Evolutionary conservation across 352 stramenopile species (phyloP).

Genomic region (Elongisporangium senticosum): DNA sequence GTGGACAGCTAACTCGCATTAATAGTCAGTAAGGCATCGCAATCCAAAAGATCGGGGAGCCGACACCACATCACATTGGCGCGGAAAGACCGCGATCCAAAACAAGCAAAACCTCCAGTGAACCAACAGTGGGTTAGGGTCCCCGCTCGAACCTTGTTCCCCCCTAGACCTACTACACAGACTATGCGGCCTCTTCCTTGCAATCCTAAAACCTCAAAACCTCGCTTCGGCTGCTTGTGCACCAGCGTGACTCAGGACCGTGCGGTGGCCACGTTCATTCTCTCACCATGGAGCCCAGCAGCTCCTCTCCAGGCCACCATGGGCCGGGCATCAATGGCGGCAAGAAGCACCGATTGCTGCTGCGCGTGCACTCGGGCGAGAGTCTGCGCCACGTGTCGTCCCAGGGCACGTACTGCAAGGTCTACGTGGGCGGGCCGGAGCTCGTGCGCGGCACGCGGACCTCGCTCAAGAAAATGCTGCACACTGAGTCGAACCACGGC

Average conservation of each 20-base stretch:
- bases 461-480: constrained; percentile 19
- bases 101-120: no score
- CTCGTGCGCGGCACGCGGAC: constrained; percentile 33
- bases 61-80: background rate
- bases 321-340: background rate
- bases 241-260: background rate
- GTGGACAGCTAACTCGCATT: background rate
- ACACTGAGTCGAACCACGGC: background rate
- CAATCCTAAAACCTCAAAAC: background rate
- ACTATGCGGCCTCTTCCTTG: background rate
- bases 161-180: background rate
- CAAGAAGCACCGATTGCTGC: constrained; percentile 31
- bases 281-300: background rate
- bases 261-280: background rate
- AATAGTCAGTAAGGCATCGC: no score
- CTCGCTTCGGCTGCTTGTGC: background rate
- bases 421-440: constrained; percentile 53
- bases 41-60: background rate
- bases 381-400: constrained; percentile 54
- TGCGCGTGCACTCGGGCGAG: constrained; percentile 63
- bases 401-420: constrained; percentile 69
- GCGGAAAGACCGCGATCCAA: background rate
- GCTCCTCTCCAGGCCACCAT: background rate
- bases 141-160: background rate
- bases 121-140: background rate